Evolutionary conservation across 495 filamentous ascomycete species (phyloP).

Genomic region (Penicillium odoratum): DNA sequence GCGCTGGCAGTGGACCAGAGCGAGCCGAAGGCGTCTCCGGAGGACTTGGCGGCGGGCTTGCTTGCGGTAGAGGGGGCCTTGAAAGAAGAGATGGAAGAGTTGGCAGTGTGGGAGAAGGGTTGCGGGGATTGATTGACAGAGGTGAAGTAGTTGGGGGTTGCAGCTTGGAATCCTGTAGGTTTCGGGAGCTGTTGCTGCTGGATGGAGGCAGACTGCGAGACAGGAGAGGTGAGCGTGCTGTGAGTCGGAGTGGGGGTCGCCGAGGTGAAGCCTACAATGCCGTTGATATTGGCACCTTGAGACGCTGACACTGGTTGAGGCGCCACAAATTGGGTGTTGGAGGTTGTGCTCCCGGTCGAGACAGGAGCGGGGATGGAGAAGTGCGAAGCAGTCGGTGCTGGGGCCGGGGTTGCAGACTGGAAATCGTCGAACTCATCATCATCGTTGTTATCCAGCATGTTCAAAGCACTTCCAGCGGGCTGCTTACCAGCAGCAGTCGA

Average conservation of each 20-base stretch:
- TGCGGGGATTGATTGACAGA: constrained; percentile 50
- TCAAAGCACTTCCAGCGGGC: constrained; percentile 52
- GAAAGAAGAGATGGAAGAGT: constrained; percentile 39
- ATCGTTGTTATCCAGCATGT: constrained; percentile 50
- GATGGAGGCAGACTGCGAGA: constrained; percentile 49
- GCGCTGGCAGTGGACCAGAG: constrained; percentile 81
- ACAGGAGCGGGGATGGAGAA: constrained; percentile 52
- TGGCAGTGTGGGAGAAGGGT: constrained; percentile 30
- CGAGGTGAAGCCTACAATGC: constrained; percentile 77
- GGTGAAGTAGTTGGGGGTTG: constrained; percentile 91
- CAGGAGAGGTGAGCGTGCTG: constrained; percentile 49
- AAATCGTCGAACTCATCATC: constrained; percentile 99
- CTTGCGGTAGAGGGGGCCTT: constrained; percentile 33
- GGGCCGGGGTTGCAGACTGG: constrained; percentile 78
- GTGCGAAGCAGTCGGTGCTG: constrained; percentile 40
- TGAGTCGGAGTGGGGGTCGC: constrained; percentile 67
- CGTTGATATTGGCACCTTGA: constrained; percentile 74
- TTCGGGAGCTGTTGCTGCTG: constrained; percentile 41
- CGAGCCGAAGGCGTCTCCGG: constrained; percentile 82
- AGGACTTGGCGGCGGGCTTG: constrained; percentile 50
- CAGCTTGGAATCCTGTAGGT: constrained; percentile 71
- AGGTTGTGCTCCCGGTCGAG: constrained; percentile 57
- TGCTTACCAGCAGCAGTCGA: constrained; percentile 51
- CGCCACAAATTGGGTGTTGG: constrained; percentile 69
- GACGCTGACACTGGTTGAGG: constrained; percentile 81